Evolutionary conservation across 768 basidiomycete species (phyloP).

Genomic region (Pleurotus tuoliensis): DNA sequence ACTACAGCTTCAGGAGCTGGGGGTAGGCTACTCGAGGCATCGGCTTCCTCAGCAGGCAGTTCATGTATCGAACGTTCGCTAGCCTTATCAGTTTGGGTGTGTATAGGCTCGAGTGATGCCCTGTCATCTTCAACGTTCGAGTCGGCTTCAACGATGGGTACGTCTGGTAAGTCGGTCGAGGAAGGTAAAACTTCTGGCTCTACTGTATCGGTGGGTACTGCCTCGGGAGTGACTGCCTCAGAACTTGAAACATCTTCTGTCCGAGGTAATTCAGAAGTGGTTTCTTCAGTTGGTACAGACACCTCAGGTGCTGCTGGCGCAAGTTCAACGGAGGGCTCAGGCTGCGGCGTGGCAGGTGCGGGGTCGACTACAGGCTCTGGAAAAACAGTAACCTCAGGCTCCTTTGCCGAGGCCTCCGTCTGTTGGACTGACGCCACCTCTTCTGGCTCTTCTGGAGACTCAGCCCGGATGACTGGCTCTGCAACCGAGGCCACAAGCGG

Average conservation of each 20-base stretch:
- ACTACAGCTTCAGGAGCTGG: conserved; percentile 12
- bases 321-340: background rate
- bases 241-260: no score
- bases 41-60: background rate
- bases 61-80: background rate
- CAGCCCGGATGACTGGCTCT: background rate
- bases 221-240: background rate
- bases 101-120: conserved; percentile 13
- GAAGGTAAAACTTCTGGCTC: conserved; percentile 6
- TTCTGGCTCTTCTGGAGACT: background rate
- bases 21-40: background rate
- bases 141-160: conserved; percentile 16
- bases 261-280: no score
- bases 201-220: conserved; percentile 1
- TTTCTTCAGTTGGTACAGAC: background rate
- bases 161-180: conserved; percentile 11
- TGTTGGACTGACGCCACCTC: background rate
- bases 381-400: background rate
- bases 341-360: background rate
- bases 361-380: background rate
- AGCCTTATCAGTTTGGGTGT: conserved; percentile 9
- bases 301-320: background rate
- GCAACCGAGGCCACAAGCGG: background rate
- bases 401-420: background rate
- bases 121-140: conserved; percentile 9